Evolutionary conservation across 345 rosid species (phyloP).

Genomic region (Salix purpurea): DNA sequence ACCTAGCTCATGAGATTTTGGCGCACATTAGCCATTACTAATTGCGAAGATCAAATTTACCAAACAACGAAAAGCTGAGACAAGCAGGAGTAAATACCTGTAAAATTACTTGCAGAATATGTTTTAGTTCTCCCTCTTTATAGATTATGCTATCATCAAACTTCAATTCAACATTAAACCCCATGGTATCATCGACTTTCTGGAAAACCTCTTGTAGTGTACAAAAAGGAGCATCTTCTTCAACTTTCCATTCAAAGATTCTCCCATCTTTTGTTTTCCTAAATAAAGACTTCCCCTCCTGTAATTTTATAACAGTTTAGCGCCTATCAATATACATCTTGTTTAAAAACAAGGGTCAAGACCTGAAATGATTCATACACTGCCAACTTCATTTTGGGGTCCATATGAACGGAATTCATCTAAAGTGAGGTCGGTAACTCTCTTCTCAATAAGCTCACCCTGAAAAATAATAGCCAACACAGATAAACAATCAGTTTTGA

Average conservation of each 20-base stretch:
- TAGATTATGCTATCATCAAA: conserved; percentile 21
- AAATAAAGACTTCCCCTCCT: conserved; percentile 42
- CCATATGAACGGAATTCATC: conserved; percentile 22
- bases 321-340: background rate
- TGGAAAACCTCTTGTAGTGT: conserved; percentile 17
- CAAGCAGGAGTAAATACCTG: conserved; percentile 3
- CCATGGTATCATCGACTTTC: conserved; percentile 14
- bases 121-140: conserved; percentile 5
- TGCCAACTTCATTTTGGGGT: conserved; percentile 18
- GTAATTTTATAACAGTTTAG: background rate
- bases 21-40: background rate
- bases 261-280: conserved; percentile 48
- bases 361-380: background rate
- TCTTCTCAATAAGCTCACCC: conserved; percentile 21
- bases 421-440: conserved; percentile 19
- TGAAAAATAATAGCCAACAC: background rate
- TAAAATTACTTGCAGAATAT: conserved; percentile 10
- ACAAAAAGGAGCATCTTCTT: conserved; percentile 28
- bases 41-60: no score
- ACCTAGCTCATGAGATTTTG: conserved; percentile 7
- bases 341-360: background rate
- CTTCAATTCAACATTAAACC: conserved; percentile 26
- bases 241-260: conserved; percentile 28
- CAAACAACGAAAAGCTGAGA: background rate
- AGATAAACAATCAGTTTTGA: background rate